phyloP scores from a whole-genome alignment of 2,329 filamentous ascomycete species.

The Xylariales sp. region DNA sequence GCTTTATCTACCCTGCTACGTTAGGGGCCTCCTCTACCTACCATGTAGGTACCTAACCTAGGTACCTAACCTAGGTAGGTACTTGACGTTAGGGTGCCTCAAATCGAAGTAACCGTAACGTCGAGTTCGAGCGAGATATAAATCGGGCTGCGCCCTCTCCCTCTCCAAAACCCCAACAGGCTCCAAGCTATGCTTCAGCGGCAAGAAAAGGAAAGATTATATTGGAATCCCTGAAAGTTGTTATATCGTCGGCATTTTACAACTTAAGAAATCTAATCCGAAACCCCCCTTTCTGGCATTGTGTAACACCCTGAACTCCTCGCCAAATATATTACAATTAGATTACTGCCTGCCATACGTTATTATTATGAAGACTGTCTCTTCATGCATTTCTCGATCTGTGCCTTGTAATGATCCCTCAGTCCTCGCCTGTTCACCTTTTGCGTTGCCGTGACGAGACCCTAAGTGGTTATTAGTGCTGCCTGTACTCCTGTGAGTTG shows the following conservation, averaged over 20 bases:
- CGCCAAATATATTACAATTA: conserved; percentile 20
- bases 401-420: conserved; percentile 61
- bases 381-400: conserved; percentile 60
- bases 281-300: neutral
- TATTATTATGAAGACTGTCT: conserved; percentile 33
- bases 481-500: neutral
- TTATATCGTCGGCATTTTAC: conserved; percentile 18
- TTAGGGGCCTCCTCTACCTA: too few relatives aligned
- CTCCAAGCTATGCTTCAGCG: neutral
- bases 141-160: neutral
- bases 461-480: conserved; percentile 52
- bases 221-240: neutral
- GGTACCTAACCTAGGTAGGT: too few relatives aligned
- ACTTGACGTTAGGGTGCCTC: too few relatives aligned
- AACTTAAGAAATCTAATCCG: conserved; percentile 4
- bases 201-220: neutral
- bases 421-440: conserved; percentile 68
- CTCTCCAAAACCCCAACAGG: neutral
- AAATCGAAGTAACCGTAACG: too few relatives aligned
- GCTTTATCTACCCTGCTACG: too few relatives aligned
- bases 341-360: neutral
- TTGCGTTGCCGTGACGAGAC: conserved; percentile 70
- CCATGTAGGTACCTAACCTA: too few relatives aligned
- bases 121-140: too few relatives aligned
- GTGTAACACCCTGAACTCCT: conserved; percentile 11